Conservation (phyloP, 805 yeast species). For the Ogataea glucozyma region DNA sequence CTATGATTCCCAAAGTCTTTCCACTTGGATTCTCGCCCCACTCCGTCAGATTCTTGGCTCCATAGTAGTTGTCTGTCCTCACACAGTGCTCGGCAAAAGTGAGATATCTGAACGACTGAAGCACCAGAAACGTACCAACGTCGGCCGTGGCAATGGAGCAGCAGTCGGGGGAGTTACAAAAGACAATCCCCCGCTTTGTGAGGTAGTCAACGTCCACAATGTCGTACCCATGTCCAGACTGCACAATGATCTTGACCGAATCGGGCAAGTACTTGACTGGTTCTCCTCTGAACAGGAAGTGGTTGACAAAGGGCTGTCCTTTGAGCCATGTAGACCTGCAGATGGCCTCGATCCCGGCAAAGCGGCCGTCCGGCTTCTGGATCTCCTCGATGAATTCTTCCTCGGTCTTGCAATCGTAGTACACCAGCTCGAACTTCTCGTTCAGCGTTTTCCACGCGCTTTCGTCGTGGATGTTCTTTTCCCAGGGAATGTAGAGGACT, state of each 20-base stretch:
- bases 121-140: constrained; percentile 36
- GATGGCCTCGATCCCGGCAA: constrained; percentile 38
- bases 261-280: constrained; percentile 36
- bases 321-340: constrained; percentile 43
- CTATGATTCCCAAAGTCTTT: constrained; percentile 46
- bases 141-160: constrained; percentile 44
- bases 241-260: constrained; percentile 38
- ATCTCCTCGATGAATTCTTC: constrained; percentile 39
- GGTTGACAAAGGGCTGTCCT: constrained; percentile 40
- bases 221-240: constrained; percentile 44
- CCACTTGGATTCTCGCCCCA: constrained; percentile 44
- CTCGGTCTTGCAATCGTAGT: constrained; percentile 35
- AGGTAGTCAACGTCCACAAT: constrained; percentile 40
- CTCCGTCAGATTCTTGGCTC: constrained; percentile 33
- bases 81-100: constrained; percentile 42
- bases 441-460: constrained; percentile 39
- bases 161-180: constrained; percentile 42
- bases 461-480: constrained; percentile 38
- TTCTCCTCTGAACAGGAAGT: constrained; percentile 37
- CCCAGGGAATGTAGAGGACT: constrained; percentile 41
- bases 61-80: constrained; percentile 36
- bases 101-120: constrained; percentile 38
- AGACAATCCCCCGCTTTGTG: constrained; percentile 34
- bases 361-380: constrained; percentile 37
- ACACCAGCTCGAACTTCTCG: constrained; percentile 38